Evolutionary conservation across 257 asterid species (phyloP), one percentile per base, ranked within the genome.

Genomic region (Mentha longifolia): DNA sequence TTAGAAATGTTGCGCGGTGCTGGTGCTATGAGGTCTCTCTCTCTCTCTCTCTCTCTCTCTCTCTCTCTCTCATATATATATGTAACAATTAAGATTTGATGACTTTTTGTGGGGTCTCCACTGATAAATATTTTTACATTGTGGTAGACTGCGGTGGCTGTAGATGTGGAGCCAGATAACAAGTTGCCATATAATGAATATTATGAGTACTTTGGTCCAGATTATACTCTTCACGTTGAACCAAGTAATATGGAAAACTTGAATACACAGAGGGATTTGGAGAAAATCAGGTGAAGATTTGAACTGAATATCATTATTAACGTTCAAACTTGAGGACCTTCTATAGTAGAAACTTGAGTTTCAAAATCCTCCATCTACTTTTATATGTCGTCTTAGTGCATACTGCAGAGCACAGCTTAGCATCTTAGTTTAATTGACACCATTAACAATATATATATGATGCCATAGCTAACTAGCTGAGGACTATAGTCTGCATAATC

Each of bases 101-200:
- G 22, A 22, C 52, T 51, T 67, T 67, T 6, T 52, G 12, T 46
- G 66, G 37, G 52, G 57, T 78, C 17, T 54, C 56, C 28, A 17
- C 67, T 76, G 37, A 79, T 54, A 30, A 58, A 30, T 20, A 17
- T 5, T 75, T 75, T 72, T 5, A 69, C 70, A 14, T 74, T 79
- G 51, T 85, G 73, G 76, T 88, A 92, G 97, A 92, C 95, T 58
- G 95, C 97, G 13, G 97, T 92, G 56, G 97, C 97, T 49, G 93
- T 92, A 55, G 96, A 85, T 55, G 88, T 89, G 30, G 97, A 92
- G 68, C 97, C 93, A 14, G 96, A 86, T 62, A 89, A 92, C 62
- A 87, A 79, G 56, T 82, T 92, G 82, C 97, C 97, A 3, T 85
- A 83, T 79, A 89, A 89, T 67, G 96, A 89, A 13, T 92, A 92